These are phyloP conservation scores for Leccinum griseonigrum DNA, from an alignment of 1,284 basidiomycete genomes.

Conservation along the genomic window DNA sequence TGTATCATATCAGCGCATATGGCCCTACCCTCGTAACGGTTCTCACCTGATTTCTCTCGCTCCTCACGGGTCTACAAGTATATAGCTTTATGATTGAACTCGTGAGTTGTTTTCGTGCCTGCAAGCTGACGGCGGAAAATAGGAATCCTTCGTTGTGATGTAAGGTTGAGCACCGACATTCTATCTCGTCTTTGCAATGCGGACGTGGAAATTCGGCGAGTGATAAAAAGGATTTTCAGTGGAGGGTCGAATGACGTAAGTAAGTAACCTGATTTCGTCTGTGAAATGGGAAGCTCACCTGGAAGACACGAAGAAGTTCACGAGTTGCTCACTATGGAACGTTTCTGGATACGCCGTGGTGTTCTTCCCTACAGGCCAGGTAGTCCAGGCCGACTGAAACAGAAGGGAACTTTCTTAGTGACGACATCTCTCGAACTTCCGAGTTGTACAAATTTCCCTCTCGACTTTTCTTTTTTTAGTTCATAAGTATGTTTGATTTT, in stretches of 20 bases:
- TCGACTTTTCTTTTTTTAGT: conserved; percentile 9
- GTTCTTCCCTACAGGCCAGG: too few species aligned
- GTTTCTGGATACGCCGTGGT: not conserved
- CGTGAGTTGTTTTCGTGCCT: not conserved
- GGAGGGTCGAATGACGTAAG: not conserved
- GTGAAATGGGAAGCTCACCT: not conserved
- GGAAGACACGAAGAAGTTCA: not conserved
- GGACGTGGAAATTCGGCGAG: not conserved
- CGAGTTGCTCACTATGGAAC: not conserved
- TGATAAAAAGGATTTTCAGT: not conserved
- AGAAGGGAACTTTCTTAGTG: not conserved
- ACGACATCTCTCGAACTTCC: conserved; percentile 7
- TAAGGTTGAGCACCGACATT: not conserved
- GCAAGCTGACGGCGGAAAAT: not conserved
- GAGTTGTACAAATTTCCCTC: conserved; percentile 20
- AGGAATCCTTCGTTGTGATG: not conserved
- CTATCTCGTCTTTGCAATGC: not conserved
- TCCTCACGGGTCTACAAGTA: not conserved
- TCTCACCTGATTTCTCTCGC: not conserved
- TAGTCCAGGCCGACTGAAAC: too few species aligned
- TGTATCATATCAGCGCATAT: not conserved
- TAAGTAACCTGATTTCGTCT: not conserved
- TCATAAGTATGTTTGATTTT: conserved; percentile 26
- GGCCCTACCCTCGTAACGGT: not conserved
- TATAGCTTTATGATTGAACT: not conserved